These are phyloP conservation scores for Nemania bipapillata DNA, from an alignment of 2,329 filamentous ascomycete genomes.

Conservation along the genomic window DNA sequence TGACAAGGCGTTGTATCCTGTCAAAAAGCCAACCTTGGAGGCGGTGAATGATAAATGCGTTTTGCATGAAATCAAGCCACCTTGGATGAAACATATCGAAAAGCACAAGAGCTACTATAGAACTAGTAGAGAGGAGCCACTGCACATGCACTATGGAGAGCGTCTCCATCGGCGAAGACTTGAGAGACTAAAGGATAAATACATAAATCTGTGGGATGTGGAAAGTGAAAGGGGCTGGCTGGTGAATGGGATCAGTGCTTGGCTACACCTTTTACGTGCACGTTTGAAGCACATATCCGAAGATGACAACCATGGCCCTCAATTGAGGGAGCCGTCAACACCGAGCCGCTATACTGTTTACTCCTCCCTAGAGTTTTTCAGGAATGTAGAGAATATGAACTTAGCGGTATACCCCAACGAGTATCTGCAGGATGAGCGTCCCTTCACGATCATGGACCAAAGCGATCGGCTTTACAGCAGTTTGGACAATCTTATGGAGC, in stretches of 20 bases:
- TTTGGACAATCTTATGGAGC: not conserved
- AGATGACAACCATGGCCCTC: not conserved
- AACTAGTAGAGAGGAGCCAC: not conserved
- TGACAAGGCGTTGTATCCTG: not conserved
- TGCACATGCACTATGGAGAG: not conserved
- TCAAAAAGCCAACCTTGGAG: constrained; percentile 2
- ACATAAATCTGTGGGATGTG: constrained; percentile 18
- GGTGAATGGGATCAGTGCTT: constrained; percentile 10
- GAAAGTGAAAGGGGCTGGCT: constrained; percentile 10
- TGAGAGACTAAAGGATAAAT: not conserved
- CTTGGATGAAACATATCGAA: not conserved
- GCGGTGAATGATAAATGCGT: not conserved
- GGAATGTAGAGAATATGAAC: constrained; percentile 6
- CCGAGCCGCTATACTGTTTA: constrained; percentile 2
- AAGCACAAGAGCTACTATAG: not conserved
- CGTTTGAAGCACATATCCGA: constrained; percentile 1
- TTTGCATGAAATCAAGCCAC: not conserved
- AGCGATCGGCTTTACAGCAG: not conserved
- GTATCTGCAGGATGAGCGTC: not conserved
- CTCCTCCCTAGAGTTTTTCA: not conserved
- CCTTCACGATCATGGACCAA: not conserved
- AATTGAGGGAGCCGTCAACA: not conserved
- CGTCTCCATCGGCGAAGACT: constrained; percentile 2
- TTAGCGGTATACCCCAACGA: not conserved
- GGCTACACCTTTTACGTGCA: constrained; percentile 14